Percentiles rank a stretch among this genome's conserved stretches.
Conservation (phyloP, 306 rosid species). For the Glycyrrhiza uralensis region DNA sequence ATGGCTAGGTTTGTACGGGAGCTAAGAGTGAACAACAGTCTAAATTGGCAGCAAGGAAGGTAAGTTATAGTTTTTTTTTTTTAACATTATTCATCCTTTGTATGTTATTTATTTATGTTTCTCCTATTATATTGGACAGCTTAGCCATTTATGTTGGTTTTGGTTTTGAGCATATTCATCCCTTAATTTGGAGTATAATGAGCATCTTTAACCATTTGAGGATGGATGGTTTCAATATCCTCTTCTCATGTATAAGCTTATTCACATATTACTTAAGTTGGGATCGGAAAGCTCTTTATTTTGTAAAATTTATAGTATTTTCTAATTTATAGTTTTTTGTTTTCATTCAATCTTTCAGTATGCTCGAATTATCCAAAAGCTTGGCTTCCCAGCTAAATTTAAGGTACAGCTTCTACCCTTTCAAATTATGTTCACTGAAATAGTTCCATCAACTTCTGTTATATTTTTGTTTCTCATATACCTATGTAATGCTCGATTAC, state of each 20-base stretch:
- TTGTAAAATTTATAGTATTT: neutral
- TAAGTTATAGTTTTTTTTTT: conserved; percentile 12
- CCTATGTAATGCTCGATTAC: neutral
- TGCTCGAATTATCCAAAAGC: conserved; percentile 91
- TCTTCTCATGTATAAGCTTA: neutral
- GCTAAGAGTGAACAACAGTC: conserved; percentile 94
- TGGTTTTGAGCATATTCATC: neutral
- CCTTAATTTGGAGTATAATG: neutral
- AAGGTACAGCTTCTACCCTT: conserved; percentile 46
- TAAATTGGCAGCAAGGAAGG: conserved; percentile 95
- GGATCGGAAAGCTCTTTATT: neutral
- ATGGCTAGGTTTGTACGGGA: conserved; percentile 85
- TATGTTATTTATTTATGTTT: conserved; percentile 18
- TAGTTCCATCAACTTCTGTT: neutral
- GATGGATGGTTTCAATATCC: neutral
- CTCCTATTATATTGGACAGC: neutral
- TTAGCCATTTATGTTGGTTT: neutral
- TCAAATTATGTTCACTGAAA: neutral
- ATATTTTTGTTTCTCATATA: neutral
- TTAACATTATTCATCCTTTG: neutral
- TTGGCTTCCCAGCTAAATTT: conserved; percentile 82
- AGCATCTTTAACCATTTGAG: neutral
- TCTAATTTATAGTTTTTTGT: conserved; percentile 4
- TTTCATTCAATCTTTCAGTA: conserved; percentile 49
- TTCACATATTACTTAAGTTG: neutral